Evolutionary conservation across 2,329 filamentous ascomycete species (phyloP).

Genomic region (Beauveria sp.): DNA sequence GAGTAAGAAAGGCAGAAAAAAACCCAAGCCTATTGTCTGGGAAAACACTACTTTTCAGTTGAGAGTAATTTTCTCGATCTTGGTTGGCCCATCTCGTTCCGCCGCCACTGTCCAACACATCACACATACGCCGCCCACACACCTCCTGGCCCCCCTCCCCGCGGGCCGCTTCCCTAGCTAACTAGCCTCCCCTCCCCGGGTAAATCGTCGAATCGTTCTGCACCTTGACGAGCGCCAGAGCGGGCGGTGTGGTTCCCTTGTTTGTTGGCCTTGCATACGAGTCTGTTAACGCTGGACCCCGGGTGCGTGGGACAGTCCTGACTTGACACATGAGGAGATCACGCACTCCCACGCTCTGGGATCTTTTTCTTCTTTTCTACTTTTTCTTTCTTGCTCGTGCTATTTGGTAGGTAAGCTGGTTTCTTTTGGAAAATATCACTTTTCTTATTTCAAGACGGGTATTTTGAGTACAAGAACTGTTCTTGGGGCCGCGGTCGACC

Average conservation of each 20-base stretch:
- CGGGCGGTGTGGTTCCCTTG: constrained; percentile 6
- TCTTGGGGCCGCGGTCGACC: background rate
- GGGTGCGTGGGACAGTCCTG: background rate
- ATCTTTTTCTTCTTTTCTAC: background rate
- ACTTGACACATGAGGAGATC: constrained; percentile 6
- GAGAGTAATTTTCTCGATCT: background rate
- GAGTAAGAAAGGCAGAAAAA: background rate
- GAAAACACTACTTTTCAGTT: too few species aligned
- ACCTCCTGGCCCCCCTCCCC: background rate
- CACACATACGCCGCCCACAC: background rate
- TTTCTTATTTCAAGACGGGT: background rate
- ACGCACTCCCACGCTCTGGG: background rate
- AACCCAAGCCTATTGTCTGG: too few species aligned
- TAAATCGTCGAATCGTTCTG: background rate
- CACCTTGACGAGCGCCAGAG: background rate
- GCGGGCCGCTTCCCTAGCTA: background rate
- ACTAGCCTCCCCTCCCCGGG: background rate
- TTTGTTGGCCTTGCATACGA: constrained; percentile 9
- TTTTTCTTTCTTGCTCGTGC: background rate
- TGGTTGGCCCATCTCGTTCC: background rate
- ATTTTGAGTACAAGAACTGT: background rate
- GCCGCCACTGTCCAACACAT: constrained; percentile 2
- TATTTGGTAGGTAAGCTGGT: background rate
- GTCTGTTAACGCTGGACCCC: background rate
- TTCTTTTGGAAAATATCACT: background rate